Percentiles rank a stretch among this genome's conserved stretches.
Conservation (phyloP, 1,139 yeast species). For the Suhomyces ambrosiae region DNA sequence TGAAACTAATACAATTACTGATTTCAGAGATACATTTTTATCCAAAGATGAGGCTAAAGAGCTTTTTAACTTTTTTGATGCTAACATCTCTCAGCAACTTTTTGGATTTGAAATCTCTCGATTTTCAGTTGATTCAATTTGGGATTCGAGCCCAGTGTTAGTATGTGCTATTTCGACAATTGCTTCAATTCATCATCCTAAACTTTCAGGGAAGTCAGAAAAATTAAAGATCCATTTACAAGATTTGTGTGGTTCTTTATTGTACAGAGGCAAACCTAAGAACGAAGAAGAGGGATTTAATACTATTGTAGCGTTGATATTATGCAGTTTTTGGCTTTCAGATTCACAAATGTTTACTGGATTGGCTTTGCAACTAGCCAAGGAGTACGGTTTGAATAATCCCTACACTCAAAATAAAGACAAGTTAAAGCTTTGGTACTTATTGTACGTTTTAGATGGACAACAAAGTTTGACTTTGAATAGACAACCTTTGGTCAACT, state of each 20-base stretch:
- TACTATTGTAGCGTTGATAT: conserved; percentile 61
- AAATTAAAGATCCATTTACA: conserved; percentile 47
- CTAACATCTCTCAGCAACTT: conserved; percentile 61
- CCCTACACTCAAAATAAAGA: conserved; percentile 39
- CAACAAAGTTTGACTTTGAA: conserved; percentile 67
- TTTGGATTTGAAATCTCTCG: conserved; percentile 65
- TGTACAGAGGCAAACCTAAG: conserved; percentile 43
- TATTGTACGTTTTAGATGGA: conserved; percentile 68
- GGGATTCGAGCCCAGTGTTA: conserved; percentile 60
- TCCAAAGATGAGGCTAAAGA: conserved; percentile 49
- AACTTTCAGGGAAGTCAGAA: conserved; percentile 38
- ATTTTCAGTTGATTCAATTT: conserved; percentile 50
- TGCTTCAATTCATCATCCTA: conserved; percentile 63
- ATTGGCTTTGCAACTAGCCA: conserved; percentile 64
- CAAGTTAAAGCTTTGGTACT: conserved; percentile 63
- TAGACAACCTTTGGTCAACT: conserved; percentile 55
- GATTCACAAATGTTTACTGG: conserved; percentile 69
- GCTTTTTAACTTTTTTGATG: conserved; percentile 54
- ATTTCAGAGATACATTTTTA: conserved; percentile 41
- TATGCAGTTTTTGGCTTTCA: conserved; percentile 72
- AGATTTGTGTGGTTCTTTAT: conserved; percentile 46
- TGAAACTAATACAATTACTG: conserved; percentile 14
- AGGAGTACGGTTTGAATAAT: conserved; percentile 52
- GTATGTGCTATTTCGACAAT: conserved; percentile 66
- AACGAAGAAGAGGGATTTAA: conserved; percentile 57